Conservation (phyloP, 139 green algal genomes). For the Deuterostichococcus epilithicus region DNA sequence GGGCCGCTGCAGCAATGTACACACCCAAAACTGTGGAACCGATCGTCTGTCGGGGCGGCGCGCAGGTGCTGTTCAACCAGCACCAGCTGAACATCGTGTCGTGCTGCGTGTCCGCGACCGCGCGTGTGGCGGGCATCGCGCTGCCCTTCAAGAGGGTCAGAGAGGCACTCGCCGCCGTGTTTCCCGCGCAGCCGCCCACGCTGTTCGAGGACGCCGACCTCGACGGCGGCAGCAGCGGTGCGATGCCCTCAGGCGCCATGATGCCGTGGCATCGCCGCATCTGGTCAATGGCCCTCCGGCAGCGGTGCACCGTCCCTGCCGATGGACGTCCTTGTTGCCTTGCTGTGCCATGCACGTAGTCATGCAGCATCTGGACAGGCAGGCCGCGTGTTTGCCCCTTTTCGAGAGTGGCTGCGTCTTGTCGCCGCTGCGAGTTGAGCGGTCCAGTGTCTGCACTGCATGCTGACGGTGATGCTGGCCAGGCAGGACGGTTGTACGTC, state of each 20-base stretch:
- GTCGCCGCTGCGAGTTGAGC: not conserved
- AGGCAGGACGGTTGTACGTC: too few species aligned
- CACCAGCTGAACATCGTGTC: constrained; percentile 21
- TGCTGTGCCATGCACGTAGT: too few species aligned
- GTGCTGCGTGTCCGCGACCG: constrained; percentile 18
- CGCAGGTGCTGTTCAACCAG: constrained; percentile 25
- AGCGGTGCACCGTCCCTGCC: too few species aligned
- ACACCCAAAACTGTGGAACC: not conserved
- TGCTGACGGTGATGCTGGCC: too few species aligned
- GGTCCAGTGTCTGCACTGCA: too few species aligned
- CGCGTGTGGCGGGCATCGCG: not conserved
- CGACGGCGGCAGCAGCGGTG: not conserved
- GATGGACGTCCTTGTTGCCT: too few species aligned
- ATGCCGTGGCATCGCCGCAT: too few species aligned
- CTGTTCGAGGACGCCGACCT: not conserved
- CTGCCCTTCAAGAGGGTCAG: constrained; percentile 11
- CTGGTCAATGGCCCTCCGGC: too few species aligned
- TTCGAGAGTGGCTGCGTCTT: not conserved
- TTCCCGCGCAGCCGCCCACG: constrained; percentile 3
- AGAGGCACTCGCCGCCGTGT: not conserved
- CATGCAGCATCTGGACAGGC: too few species aligned
- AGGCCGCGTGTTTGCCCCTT: too few species aligned
- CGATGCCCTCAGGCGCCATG: not conserved
- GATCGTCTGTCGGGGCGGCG: not conserved
- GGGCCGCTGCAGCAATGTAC: too few species aligned